phyloP scores from a whole-genome alignment of 331 rosid genomes.

The Malus hybrid region DNA sequence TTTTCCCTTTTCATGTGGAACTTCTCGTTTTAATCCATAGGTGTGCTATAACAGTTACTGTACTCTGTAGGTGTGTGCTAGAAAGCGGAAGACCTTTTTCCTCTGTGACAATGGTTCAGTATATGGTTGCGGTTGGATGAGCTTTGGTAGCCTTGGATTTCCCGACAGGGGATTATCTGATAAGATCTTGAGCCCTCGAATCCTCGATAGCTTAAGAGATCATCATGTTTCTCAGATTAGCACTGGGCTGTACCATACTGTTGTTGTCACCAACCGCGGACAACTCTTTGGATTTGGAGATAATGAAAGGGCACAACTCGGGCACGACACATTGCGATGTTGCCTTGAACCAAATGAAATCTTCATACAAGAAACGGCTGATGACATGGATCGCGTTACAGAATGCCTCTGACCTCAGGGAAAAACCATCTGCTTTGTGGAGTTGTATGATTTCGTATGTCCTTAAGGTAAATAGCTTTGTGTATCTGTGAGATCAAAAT shows the following conservation, averaged over 20 bases:
- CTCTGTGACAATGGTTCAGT: conserved; percentile 63
- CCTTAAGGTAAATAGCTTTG: not conserved
- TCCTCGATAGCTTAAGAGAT: conserved; percentile 55
- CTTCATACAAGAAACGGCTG: conserved; percentile 32
- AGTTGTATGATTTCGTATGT: not conserved
- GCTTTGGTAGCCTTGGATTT: conserved; percentile 95
- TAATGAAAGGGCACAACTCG: conserved; percentile 88
- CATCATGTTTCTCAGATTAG: conserved; percentile 82
- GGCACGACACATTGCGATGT: conserved; percentile 65
- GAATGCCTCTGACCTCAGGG: conserved; percentile 16
- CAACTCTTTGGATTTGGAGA: conserved; percentile 83
- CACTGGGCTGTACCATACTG: conserved; percentile 82
- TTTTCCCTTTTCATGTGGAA: not conserved
- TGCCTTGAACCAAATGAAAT: conserved; percentile 77
- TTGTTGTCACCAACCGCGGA: conserved; percentile 64
- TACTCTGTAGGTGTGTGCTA: conserved; percentile 66
- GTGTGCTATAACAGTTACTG: not conserved
- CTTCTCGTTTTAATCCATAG: not conserved
- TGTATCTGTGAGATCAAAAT: not conserved
- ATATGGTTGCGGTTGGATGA: conserved; percentile 86
- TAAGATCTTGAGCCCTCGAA: conserved; percentile 56
- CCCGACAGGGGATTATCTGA: conserved; percentile 61
- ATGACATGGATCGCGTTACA: conserved; percentile 26
- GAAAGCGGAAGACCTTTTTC: conserved; percentile 86
- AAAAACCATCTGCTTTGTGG: not conserved